These are phyloP conservation scores for Cucurbita maxima DNA, from an alignment of 306 rosid genomes.

Conservation along the genomic window DNA sequence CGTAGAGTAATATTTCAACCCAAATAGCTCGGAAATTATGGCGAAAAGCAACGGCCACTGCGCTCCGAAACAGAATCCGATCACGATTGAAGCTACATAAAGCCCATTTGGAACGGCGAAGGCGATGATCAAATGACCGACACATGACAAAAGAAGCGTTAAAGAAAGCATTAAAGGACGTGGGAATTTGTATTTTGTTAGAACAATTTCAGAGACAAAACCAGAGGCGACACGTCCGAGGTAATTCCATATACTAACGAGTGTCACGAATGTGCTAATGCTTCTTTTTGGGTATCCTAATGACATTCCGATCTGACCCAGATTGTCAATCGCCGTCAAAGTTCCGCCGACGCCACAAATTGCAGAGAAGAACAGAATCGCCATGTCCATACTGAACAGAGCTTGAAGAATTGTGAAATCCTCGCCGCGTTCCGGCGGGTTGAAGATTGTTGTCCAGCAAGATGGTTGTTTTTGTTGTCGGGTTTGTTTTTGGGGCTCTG, in stretches of 20 bases:
- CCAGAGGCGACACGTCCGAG: constrained; percentile 13
- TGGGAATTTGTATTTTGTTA: constrained; percentile 17
- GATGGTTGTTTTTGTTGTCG: neutral
- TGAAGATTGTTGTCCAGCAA: constrained; percentile 12
- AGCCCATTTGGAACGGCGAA: constrained; percentile 16
- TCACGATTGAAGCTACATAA: constrained; percentile 14
- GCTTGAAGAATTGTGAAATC: constrained; percentile 24
- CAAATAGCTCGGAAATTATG: constrained; percentile 14
- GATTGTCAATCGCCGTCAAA: constrained; percentile 14
- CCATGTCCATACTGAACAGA: constrained; percentile 19
- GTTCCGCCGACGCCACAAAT: constrained; percentile 19
- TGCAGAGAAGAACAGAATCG: constrained; percentile 10
- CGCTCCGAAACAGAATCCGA: constrained; percentile 17
- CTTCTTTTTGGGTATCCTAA: constrained; percentile 8
- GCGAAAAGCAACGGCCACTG: constrained; percentile 16
- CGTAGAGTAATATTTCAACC: constrained; percentile 17
- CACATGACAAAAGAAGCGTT: constrained; percentile 12
- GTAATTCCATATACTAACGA: constrained; percentile 16
- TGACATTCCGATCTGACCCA: constrained; percentile 7
- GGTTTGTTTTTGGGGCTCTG: neutral
- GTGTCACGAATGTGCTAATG: constrained; percentile 13
- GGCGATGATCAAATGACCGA: constrained; percentile 22
- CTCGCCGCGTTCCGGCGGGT: constrained; percentile 20
- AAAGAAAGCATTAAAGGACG: constrained; percentile 22
- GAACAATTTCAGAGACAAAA: constrained; percentile 8